Percentiles rank a stretch among this genome's conserved stretches.
Evolutionary conservation across 495 filamentous ascomycete species (phyloP).

Genomic region (Podospora anserina): DNA sequence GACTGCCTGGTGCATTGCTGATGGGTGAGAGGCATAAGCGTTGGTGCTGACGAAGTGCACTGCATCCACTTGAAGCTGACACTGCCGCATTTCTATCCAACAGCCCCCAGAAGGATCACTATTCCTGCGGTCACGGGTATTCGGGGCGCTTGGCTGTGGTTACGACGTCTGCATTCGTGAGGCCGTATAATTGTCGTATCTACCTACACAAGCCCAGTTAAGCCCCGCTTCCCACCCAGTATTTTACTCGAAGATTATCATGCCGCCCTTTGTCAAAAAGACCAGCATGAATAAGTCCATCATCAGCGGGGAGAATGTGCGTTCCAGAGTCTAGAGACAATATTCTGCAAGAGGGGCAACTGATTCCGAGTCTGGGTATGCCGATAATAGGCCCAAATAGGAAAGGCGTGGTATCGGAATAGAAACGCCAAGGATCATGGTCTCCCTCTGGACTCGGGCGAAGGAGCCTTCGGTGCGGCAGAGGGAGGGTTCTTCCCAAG

Average conservation of each 20-base stretch:
- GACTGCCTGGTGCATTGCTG: background rate
- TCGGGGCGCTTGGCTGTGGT: background rate
- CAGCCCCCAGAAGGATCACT: background rate
- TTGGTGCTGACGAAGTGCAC: background rate
- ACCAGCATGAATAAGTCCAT: background rate
- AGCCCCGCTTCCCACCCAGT: background rate
- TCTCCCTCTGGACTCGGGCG: background rate
- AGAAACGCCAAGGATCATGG: slow-evolving; percentile 4
- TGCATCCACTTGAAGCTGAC: slow-evolving; percentile 3
- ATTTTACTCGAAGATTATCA: background rate
- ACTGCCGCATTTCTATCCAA: background rate
- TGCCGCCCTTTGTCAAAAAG: background rate
- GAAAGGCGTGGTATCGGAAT: background rate
- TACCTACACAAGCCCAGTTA: background rate
- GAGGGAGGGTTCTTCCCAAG: background rate
- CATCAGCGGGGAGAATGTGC: background rate
- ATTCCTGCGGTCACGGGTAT: background rate
- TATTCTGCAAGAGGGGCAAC: background rate
- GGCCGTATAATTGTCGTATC: background rate
- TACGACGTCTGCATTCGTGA: background rate
- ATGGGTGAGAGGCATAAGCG: background rate
- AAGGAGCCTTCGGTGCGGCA: background rate
- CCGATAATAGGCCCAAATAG: background rate
- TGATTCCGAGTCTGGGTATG: background rate
- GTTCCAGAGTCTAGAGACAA: background rate